Conservation (phyloP, 2,329 filamentous ascomycete species). For the Penicillium freii region DNA sequence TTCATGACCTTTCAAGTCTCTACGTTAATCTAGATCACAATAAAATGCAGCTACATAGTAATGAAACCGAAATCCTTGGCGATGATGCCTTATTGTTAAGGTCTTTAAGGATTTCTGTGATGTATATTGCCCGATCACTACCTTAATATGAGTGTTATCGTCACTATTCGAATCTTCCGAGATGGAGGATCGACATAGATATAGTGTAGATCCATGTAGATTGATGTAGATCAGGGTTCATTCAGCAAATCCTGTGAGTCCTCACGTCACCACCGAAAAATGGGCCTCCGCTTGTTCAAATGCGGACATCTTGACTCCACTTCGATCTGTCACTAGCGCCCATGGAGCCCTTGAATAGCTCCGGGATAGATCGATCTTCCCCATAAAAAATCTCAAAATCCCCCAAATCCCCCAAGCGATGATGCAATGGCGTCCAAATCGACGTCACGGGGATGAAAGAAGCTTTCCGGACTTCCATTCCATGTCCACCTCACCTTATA, state of each 20-base stretch:
- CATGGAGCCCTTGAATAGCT: neutral
- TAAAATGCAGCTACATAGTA: neutral
- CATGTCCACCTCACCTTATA: slow-evolving; percentile 12
- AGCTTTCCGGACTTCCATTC: slow-evolving; percentile 30
- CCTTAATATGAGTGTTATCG: neutral
- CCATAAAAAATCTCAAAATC: neutral
- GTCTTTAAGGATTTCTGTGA: neutral
- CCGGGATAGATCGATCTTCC: neutral
- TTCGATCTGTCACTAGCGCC: neutral
- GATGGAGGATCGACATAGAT: neutral
- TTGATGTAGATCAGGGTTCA: neutral
- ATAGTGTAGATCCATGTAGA: neutral
- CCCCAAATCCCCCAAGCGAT: slow-evolving; percentile 7
- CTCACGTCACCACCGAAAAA: slow-evolving; percentile 15
- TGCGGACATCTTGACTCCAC: slow-evolving; percentile 2
- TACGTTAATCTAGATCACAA: neutral
- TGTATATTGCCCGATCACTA: neutral
- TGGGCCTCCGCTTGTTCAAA: neutral
- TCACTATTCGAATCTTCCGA: neutral
- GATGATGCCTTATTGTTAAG: neutral
- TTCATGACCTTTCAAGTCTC: neutral
- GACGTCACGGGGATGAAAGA: slow-evolving; percentile 32
- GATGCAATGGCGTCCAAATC: slow-evolving; percentile 28
- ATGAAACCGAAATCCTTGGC: neutral
- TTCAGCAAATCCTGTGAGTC: neutral